Evolutionary conservation across 2,329 filamentous ascomycete species (phyloP), one percentile per base, ranked within the genome.

Genomic region (Fusarium sp.): DNA sequence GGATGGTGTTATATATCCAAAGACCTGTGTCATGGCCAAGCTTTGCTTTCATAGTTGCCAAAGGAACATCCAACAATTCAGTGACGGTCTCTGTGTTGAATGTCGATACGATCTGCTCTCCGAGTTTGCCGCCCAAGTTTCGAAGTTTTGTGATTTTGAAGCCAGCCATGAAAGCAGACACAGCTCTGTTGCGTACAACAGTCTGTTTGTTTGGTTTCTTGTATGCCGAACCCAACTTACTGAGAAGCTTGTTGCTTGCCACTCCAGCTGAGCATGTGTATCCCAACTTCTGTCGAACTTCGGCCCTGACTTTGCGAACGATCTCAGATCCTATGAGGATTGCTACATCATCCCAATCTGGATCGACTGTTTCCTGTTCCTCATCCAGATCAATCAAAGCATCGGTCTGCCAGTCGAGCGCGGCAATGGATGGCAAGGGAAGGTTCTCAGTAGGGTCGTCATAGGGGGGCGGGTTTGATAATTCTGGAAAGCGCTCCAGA

Each of bases 141-240:
- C 96, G 89, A 60, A 99, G 96, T 82, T 97, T 97, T 21, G 95
- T 97, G 79, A 98, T 96, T 79, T 97, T 97, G 86, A 97, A 95
- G 21, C 89, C 90, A 13, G 89, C 89, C 46, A 99, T 85, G 78
- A 99, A 99, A 47, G 92, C 87, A 71, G 91, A 87, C 5, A 94
- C 87, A 2, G 96, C 96, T 52, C 95, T 90, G 79, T 94, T 96
- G 30, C 96, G 92, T 54, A 99, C 91, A n/a, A 98, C 90, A 0
- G 96, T 98, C 83, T 99, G 96, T 75, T 93, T 90, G 79, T 98
- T 96, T 38, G 96, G 96, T 82, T 99, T 99, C 83, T 94, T 95
- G 84, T 95, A 91, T 11, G 90, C 94, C 30, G 94, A 97, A 35
- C 96, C 96, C 64, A 99, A 85, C 84, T 99, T 99, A 70, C 95